Base-by-base conservation (phyloP, 495 filamentous ascomycete species). In the Lepidopterella palustris region DNA sequence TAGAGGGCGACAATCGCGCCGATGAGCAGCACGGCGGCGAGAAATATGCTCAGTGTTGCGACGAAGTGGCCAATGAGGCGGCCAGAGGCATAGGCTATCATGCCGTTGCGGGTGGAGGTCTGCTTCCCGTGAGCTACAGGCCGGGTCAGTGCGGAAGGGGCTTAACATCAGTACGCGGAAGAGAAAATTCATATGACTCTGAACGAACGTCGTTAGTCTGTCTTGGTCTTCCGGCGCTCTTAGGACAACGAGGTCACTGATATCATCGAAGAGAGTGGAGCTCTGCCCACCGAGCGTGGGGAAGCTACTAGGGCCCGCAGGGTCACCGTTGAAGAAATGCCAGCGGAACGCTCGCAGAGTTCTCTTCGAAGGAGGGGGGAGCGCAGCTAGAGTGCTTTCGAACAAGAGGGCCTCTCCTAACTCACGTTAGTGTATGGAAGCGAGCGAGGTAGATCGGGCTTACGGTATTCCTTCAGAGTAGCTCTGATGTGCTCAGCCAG, bases 1-100 rank as follows among this genome's bases (percentile, higher is more conserved):
- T 58, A 58, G 3, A 63, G 47, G 20, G 54, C 48, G 5, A 27
- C 57, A n/a, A 63, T 63, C 2, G 54, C 42, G 11, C 52, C 60
- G 32, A 58, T 35, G 10, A 58, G 28, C 10, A 58, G 54, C 20
- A 58, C 31, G 4, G 48, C 54, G 15, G 60, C 60, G 24, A 63
- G 13, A 8, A 58, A 8, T 0, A 29, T 54, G n/a, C 25, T 48
- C 45, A 57, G 42, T 15, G 52, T 10, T 5, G 23, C 11, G 9
- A 62, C 59, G 23, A 29, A 27, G 4, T 24, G 28, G n/a, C 15
- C 26, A 0, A 60, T 42, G 10, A 11, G 35, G 13, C 9, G 3
- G 18, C 18, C 35, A 18, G 35, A 42, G 35, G 35, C 35, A 42
- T 42, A 42, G 3, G 10, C 35, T 15, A 42, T 42, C 50, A n/a